Percentiles rank a stretch among this genome's conserved stretches.
These are phyloP conservation scores for Paramecium caudatum DNA, from an alignment of 73 alveolate genomes.

Conservation along the genomic window DNA sequence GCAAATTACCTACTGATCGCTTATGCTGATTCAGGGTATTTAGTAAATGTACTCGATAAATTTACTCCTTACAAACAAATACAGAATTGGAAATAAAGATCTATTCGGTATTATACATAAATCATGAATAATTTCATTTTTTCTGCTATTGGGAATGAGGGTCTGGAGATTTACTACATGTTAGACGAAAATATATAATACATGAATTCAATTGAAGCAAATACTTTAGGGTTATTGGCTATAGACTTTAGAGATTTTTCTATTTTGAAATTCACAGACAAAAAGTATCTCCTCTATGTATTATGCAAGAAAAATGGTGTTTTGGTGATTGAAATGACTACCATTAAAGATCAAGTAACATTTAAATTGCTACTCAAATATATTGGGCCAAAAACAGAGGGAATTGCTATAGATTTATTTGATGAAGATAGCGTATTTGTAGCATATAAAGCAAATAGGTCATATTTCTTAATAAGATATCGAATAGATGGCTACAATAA, in stretches of 20 bases:
- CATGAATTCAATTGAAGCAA: neutral
- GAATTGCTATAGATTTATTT: neutral
- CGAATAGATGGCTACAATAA: neutral
- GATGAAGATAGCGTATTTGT: neutral
- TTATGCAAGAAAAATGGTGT: neutral
- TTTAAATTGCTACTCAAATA: neutral
- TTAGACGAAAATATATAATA: neutral
- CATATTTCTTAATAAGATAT: neutral
- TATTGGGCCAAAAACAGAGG: conserved; percentile 10
- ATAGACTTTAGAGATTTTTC: conserved; percentile 24
- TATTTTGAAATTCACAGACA: neutral
- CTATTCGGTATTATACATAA: neutral
- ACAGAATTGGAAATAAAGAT: neutral
- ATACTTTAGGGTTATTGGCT: neutral
- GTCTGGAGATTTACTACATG: neutral
- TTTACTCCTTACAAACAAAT: neutral
- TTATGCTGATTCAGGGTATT: neutral
- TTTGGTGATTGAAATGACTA: neutral
- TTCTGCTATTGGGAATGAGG: neutral
- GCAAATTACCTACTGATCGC: neutral
- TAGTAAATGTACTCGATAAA: neutral
- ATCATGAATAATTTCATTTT: neutral
- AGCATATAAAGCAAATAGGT: neutral
- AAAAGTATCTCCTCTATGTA: neutral
- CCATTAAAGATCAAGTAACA: neutral